These are phyloP conservation scores for Sorghum bicolor DNA, from an alignment of 176 grass and related monocot species.

Conservation along the genomic window DNA sequence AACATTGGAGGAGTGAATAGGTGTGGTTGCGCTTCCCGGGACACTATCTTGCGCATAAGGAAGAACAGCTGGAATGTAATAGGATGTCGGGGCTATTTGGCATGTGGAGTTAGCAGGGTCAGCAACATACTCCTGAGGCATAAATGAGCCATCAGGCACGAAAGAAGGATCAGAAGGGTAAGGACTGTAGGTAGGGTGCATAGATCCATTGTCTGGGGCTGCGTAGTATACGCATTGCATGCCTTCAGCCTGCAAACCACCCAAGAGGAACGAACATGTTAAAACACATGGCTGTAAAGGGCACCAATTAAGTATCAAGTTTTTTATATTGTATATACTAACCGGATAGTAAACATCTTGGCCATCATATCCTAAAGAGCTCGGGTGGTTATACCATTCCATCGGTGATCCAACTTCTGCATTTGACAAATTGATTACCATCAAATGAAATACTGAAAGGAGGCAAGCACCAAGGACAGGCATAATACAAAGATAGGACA, in stretches of 20 bases:
- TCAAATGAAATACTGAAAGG: not conserved
- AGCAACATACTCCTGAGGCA: constrained; percentile 48
- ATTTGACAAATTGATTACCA: constrained; percentile 19
- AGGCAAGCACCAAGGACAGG: not conserved
- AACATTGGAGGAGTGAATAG: constrained; percentile 26
- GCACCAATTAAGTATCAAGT: not conserved
- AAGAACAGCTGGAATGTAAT: constrained; percentile 58
- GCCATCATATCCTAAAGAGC: constrained; percentile 52
- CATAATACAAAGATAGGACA: not conserved
- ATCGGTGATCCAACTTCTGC: constrained; percentile 56
- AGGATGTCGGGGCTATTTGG: constrained; percentile 46
- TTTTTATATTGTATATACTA: not conserved
- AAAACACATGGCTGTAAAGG: not conserved
- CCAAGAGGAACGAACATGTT: not conserved
- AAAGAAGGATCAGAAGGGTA: constrained; percentile 55
- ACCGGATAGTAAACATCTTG: constrained; percentile 77
- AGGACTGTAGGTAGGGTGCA: constrained; percentile 49
- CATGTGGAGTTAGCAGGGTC: constrained; percentile 46
- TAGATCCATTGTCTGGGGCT: constrained; percentile 51
- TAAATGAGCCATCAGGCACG: constrained; percentile 40
- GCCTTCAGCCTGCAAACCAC: constrained; percentile 55
- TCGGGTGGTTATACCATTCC: constrained; percentile 68
- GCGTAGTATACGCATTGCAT: constrained; percentile 62
- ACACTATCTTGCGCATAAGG: constrained; percentile 49
- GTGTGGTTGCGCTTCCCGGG: constrained; percentile 15